These are phyloP conservation scores for Inga leiocalycina DNA, from an alignment of 306 rosid genomes.

Conservation along the genomic window DNA sequence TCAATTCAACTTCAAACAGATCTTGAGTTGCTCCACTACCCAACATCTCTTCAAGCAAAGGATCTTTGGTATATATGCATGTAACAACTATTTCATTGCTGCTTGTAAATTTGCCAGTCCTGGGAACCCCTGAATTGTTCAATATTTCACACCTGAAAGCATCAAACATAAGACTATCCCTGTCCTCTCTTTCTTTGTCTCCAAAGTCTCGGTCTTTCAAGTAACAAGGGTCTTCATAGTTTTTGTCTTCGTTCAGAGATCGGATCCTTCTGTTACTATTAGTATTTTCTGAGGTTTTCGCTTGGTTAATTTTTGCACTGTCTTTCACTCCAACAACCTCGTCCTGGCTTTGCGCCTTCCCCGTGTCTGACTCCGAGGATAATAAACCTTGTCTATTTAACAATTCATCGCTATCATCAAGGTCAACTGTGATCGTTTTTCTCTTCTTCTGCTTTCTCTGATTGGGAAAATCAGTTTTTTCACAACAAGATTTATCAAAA, in stretches of 20 bases:
- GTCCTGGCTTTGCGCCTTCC: neutral
- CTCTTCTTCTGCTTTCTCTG: slow-evolving; percentile 34
- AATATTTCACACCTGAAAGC: slow-evolving; percentile 41
- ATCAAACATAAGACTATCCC: slow-evolving; percentile 30
- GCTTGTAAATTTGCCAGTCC: slow-evolving; percentile 17
- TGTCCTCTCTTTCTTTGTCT: slow-evolving; percentile 36
- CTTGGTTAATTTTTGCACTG: neutral
- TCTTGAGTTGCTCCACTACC: slow-evolving; percentile 31
- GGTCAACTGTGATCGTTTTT: slow-evolving; percentile 17
- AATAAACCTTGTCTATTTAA: slow-evolving; percentile 21
- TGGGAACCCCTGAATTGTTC: slow-evolving; percentile 22
- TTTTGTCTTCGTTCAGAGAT: slow-evolving; percentile 21
- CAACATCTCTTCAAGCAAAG: slow-evolving; percentile 28
- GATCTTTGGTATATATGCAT: slow-evolving; percentile 7
- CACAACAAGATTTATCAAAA: slow-evolving; percentile 56
- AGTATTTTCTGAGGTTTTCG: slow-evolving; percentile 21
- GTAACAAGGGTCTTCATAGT: slow-evolving; percentile 44
- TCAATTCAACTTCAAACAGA: slow-evolving; percentile 32
- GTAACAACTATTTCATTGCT: slow-evolving; percentile 31
- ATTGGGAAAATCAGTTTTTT: slow-evolving; percentile 43
- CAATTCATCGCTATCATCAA: slow-evolving; percentile 22
- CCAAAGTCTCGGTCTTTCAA: slow-evolving; percentile 36
- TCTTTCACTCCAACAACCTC: neutral
- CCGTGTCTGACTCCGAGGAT: neutral
- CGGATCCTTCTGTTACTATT: slow-evolving; percentile 12